Evolutionary conservation across 164 flowering plant species (phyloP), one percentile per base, ranked within the genome.

Genomic region (Santalum album): DNA sequence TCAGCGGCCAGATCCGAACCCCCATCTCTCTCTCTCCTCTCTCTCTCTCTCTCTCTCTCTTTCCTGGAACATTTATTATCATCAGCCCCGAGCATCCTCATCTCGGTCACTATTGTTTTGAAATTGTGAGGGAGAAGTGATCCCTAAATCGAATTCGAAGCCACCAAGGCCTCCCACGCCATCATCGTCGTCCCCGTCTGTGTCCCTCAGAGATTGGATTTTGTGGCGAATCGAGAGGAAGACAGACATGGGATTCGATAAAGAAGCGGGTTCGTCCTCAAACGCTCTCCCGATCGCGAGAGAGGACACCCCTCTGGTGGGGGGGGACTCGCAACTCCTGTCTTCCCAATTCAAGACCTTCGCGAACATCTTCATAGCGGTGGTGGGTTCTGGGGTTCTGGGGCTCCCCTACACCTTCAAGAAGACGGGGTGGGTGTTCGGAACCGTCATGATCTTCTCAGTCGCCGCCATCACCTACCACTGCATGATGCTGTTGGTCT

Each of bases 351-450:
- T 73, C 56, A 88, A 85, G 62, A 83, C 96, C 38, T 82, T 85
- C 63, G 96, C 94, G 56, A 90, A 90, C 56, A 71, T 90, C 22
- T 83, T 90, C 78, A 86, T 86, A 38, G 78, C 97, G 44, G 69
- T 90, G 22, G 95, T 90, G 27, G 97, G 97, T 0, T 82, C 97
- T 2, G 95, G 97, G 9, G 95, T 87, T 5, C 79, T 86, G 7
- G 91, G 96, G 57, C 76, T 86, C 1, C 94, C 96, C 7, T 83
- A 86, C 64, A 72, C 84, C 53, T 86, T 86, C 72, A 80, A 69
- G 82, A 68, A 69, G 40, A 80, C 86, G 2, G 96, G 94, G 0
- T 86, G 91, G 89, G 26, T 76, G 48, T 49, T 69, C 18, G 77
- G 91, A 18, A 25, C 67, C 23, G 44, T 76, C 39, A 80, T 71